Conservation (phyloP, 192 early-diverging fungal genomes). For the Coemansia sp. region DNA sequence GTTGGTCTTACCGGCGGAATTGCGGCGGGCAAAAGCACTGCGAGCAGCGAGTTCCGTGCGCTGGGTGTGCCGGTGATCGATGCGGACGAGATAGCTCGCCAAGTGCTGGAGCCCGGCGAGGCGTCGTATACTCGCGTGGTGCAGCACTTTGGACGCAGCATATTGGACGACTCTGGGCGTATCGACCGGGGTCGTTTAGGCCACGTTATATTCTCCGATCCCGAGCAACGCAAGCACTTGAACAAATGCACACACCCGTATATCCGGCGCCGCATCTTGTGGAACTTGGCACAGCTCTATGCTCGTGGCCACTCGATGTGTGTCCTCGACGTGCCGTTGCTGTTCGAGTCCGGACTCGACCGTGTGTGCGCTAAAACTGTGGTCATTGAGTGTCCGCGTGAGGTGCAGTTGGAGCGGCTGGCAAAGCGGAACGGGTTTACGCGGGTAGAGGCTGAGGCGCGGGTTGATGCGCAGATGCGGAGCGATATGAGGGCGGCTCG, state of each 20-base stretch:
- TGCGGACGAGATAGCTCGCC: conserved; percentile 84
- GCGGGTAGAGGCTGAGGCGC: conserved; percentile 60
- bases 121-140: conserved; percentile 73
- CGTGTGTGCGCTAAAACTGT: conserved; percentile 67
- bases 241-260: conserved; percentile 88
- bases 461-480: conserved; percentile 82
- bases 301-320: conserved; percentile 66
- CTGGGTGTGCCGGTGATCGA: conserved; percentile 79
- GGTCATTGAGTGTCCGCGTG: conserved; percentile 74
- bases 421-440: conserved; percentile 67
- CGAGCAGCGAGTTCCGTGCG: conserved; percentile 63
- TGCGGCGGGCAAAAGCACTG: conserved; percentile 88
- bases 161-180: conserved; percentile 58
- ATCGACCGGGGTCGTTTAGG: conserved; percentile 80
- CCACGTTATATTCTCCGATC: conserved; percentile 75
- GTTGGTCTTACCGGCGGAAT: conserved; percentile 96
- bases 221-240: conserved; percentile 65
- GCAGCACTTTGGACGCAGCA: conserved; percentile 69
- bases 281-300: conserved; percentile 66
- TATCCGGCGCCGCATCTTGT: conserved; percentile 80
- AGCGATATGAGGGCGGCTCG: conserved; percentile 72
- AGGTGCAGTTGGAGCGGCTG: conserved; percentile 74
- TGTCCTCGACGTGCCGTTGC: conserved; percentile 89
- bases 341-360: conserved; percentile 83
- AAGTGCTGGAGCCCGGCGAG: conserved; percentile 78